Conservation (phyloP, 192 early-diverging fungal species). For the Backusella morwellensis region DNA sequence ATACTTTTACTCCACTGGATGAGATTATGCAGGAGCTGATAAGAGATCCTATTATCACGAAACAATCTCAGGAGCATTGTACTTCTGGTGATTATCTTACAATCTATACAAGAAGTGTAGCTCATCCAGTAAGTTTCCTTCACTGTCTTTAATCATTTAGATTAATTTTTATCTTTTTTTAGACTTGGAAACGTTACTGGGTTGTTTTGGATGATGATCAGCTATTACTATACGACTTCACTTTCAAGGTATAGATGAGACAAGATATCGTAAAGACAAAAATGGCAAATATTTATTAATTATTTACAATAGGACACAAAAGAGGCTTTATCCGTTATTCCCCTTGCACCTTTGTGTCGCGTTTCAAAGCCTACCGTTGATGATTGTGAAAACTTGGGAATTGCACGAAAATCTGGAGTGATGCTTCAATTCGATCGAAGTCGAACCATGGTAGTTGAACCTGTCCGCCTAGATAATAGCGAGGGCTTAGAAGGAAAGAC, state of each 20-base stretch:
- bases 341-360: neutral
- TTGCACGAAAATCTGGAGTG: neutral
- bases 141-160: neutral
- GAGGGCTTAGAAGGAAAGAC: conserved; percentile 8
- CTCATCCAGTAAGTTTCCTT: neutral
- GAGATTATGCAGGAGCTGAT: neutral
- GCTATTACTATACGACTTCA: conserved; percentile 4
- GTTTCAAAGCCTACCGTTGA: conserved; percentile 7
- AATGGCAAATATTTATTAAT: neutral
- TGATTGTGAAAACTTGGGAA: conserved; percentile 14
- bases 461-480: neutral
- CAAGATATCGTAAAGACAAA: neutral
- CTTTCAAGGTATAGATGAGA: conserved; percentile 7
- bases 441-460: neutral
- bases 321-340: neutral
- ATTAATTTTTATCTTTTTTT: neutral
- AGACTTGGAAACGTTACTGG: conserved; percentile 19
- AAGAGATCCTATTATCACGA: neutral
- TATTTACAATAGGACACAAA: neutral
- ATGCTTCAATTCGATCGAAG: conserved; percentile 12
- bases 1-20: neutral
- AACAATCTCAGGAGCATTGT: neutral
- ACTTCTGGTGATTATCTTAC: neutral
- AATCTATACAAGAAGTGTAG: conserved; percentile 12
- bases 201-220: neutral